Conservation (phyloP, 2,329 filamentous ascomycete genomes). For the Fusarium camptoceras region DNA sequence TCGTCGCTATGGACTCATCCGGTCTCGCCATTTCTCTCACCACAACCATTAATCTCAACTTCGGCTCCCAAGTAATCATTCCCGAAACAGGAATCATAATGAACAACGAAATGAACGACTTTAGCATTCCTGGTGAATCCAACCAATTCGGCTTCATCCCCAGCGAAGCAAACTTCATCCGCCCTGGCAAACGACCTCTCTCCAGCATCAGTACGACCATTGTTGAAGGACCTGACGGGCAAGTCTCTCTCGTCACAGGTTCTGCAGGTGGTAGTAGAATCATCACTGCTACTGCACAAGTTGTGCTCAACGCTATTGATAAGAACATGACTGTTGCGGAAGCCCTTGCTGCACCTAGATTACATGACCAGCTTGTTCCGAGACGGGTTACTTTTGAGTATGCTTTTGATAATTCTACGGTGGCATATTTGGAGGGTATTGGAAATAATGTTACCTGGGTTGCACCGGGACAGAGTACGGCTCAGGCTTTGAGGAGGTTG, state of each 20-base stretch:
- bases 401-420: conserved; percentile 75
- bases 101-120: conserved; percentile 75
- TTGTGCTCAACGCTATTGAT: conserved; percentile 79
- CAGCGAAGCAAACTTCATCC: conserved; percentile 78
- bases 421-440: conserved; percentile 71
- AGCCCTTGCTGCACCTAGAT: conserved; percentile 74
- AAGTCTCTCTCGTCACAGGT: conserved; percentile 78
- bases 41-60: conserved; percentile 84
- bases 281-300: conserved; percentile 85
- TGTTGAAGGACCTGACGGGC: conserved; percentile 75
- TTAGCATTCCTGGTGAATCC: conserved; percentile 76
- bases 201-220: conserved; percentile 84
- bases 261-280: conserved; percentile 87
- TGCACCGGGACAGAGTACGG: conserved; percentile 72
- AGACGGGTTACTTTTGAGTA: conserved; percentile 77
- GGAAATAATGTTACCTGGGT: conserved; percentile 84
- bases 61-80: conserved; percentile 80
- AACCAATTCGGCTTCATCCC: conserved; percentile 85
- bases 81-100: conserved; percentile 86
- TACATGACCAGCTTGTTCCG: conserved; percentile 87
- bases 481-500: conserved; percentile 76
- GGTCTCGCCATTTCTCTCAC: conserved; percentile 82
- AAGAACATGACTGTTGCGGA: conserved; percentile 68
- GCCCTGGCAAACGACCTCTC: conserved; percentile 80
- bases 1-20: conserved; percentile 74